A percentile compares a stretch with the other conserved stretches of the same genome.
Evolutionary conservation across 2,329 filamentous ascomycete species (phyloP).

Genomic region (Epichloe bromicola): DNA sequence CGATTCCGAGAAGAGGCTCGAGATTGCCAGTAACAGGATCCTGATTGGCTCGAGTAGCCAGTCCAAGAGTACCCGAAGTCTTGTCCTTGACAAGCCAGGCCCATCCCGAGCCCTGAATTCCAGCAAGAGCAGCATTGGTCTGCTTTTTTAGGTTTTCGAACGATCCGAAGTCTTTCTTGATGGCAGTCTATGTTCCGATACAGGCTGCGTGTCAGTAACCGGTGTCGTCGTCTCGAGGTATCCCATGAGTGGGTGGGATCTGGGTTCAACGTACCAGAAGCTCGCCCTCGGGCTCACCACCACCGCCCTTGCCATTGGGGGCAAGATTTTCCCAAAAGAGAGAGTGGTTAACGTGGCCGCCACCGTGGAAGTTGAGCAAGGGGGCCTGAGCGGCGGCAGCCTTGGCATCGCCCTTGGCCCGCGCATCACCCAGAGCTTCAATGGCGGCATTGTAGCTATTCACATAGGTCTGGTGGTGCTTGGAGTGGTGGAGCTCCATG

Average conservation of each 20-base stretch:
- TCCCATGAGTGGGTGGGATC: background rate
- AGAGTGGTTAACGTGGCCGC: slow-evolving; percentile 76
- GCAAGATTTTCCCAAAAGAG: slow-evolving; percentile 78
- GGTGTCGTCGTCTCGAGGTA: slow-evolving; percentile 27
- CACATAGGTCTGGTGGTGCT: slow-evolving; percentile 91
- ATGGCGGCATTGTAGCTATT: slow-evolving; percentile 73
- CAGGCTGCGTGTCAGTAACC: background rate
- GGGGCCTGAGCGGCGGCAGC: slow-evolving; percentile 37
- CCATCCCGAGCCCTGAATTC: slow-evolving; percentile 80
- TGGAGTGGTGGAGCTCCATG: slow-evolving; percentile 92
- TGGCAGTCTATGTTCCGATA: slow-evolving; percentile 31
- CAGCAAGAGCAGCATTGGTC: slow-evolving; percentile 55
- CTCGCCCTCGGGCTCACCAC: slow-evolving; percentile 47
- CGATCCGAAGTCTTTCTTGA: slow-evolving; percentile 55
- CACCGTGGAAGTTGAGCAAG: slow-evolving; percentile 65
- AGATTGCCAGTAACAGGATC: slow-evolving; percentile 78
- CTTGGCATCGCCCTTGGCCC: slow-evolving; percentile 45
- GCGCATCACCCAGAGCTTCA: slow-evolving; percentile 55
- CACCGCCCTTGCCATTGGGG: slow-evolving; percentile 47
- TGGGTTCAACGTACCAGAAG: slow-evolving; percentile 36
- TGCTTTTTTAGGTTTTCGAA: slow-evolving; percentile 51
- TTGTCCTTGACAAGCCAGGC: slow-evolving; percentile 74
- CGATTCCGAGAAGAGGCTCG: slow-evolving; percentile 72
- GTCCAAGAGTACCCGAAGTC: slow-evolving; percentile 43
- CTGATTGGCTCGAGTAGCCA: slow-evolving; percentile 72